Evolutionary conservation across 2,329 filamentous ascomycete genomes (phyloP).

Genomic region (Verticillium dahliae): DNA sequence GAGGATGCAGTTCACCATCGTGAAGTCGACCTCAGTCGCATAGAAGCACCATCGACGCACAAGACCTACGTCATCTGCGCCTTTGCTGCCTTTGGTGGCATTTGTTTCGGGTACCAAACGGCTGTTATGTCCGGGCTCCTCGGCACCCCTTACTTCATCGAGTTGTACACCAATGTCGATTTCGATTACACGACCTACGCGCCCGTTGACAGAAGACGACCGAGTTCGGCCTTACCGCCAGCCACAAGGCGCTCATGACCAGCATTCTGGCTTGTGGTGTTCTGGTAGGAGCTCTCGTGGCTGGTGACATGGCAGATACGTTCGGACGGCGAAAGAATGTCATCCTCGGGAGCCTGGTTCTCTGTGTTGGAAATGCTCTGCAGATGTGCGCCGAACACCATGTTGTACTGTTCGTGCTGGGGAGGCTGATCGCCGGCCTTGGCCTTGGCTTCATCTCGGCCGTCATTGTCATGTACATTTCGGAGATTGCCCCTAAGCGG

Average conservation of each 20-base stretch:
- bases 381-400: constrained; percentile 48
- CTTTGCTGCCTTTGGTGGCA: constrained; percentile 54
- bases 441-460: constrained; percentile 64
- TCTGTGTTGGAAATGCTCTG: constrained; percentile 50
- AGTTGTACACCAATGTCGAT: constrained; percentile 28
- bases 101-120: constrained; percentile 55
- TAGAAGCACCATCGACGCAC: constrained; percentile 51
- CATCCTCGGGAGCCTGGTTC: constrained; percentile 53
- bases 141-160: constrained; percentile 29
- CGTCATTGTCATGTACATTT: constrained; percentile 67
- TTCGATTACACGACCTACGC: constrained; percentile 18
- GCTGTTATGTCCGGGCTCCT: constrained; percentile 48
- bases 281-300: constrained; percentile 59
- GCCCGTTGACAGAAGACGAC: constrained; percentile 13
- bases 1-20: background rate
- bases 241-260: constrained; percentile 42
- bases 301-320: constrained; percentile 59
- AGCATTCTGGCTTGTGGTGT: constrained; percentile 60
- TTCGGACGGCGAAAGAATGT: constrained; percentile 56
- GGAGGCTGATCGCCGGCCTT: constrained; percentile 57
- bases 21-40: background rate
- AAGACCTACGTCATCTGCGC: constrained; percentile 56
- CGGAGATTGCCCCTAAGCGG: constrained; percentile 50
- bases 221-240: constrained; percentile 14
- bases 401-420: constrained; percentile 50